Conservation (phyloP, 805 yeast species). For the Cyberlindnera veronae region DNA sequence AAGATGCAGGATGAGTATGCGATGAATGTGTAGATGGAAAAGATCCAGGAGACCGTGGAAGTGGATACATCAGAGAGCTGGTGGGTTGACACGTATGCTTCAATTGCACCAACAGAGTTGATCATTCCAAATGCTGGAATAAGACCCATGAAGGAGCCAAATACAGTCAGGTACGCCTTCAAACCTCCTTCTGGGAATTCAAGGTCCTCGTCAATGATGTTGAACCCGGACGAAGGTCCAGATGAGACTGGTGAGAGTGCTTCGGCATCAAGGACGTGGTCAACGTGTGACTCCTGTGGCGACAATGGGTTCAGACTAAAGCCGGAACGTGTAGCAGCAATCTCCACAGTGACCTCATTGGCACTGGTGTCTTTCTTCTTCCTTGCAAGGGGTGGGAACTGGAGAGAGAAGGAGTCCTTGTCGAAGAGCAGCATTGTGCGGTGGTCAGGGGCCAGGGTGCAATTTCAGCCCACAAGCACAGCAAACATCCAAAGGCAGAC, state of each 20-base stretch:
- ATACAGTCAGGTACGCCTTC: constrained; percentile 48
- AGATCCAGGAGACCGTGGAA: constrained; percentile 56
- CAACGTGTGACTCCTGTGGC: not conserved
- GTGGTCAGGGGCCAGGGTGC: not conserved
- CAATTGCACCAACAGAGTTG: constrained; percentile 59
- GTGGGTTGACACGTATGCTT: constrained; percentile 51
- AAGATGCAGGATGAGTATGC: constrained; percentile 34
- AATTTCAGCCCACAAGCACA: too few species aligned
- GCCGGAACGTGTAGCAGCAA: constrained; percentile 9
- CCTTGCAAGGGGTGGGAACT: constrained; percentile 5
- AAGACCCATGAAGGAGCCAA: constrained; percentile 55
- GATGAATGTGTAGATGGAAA: constrained; percentile 32
- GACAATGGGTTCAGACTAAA: constrained; percentile 6
- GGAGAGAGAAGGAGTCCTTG: constrained; percentile 6
- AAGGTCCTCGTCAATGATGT: constrained; percentile 13
- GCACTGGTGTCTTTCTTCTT: constrained; percentile 1
- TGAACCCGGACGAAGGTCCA: constrained; percentile 6
- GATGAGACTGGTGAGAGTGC: constrained; percentile 1
- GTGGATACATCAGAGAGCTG: constrained; percentile 44
- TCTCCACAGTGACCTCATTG: constrained; percentile 8
- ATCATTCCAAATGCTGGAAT: constrained; percentile 51
- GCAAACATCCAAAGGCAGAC: too few species aligned
- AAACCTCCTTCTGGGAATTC: constrained; percentile 55
- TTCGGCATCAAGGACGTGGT: constrained; percentile 1
- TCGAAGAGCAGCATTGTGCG: constrained; percentile 3